Base-by-base conservation (phyloP, 75 land plant species). In the Ceratopteris richardii region DNA sequence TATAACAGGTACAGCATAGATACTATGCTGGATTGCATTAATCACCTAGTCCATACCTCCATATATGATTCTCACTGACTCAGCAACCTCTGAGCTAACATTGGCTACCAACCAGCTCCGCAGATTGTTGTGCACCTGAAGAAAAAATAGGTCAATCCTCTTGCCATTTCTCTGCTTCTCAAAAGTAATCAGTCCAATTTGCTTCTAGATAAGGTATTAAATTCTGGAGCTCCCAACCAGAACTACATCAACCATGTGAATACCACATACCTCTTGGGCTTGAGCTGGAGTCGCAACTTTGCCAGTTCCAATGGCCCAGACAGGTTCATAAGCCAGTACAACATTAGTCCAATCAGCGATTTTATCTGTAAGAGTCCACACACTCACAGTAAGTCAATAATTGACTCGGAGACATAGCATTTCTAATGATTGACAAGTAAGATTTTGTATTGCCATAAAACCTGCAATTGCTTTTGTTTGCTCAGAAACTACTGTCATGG, bases 231-330 rank as follows among this genome's bases (percentile, higher is more conserved):
- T n/a, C n/a, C n/a, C n/a, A n/a, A n/a, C n/a, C n/a, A n/a, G n/a
- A n/a, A n/a, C n/a, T n/a, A n/a, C n/a, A n/a, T n/a, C n/a, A n/a
- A n/a, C n/a, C n/a, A n/a, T n/a, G n/a, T n/a, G n/a, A n/a, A n/a
- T n/a, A n/a, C n/a, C n/a, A n/a, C n/a, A 33, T 12, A 72, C 74
- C 63, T 72, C 74, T 58, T 72, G 74, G 18, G 74, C 74, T 52
- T 72, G 74, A 20, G 31, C 51, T 20, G 74, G 74, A 20, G 57
- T 31, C 9, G 70, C 74, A 41, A 72, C 74, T 53, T 72, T 72
- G 24, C 74, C 74, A 20, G 74, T 72, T 2, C 74, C 74, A 66
- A 72, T 72, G 13, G 74, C 70, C 74, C 74, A 72, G 10, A 72
- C 70, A 2, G 74, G 74, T 39, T 72, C 74, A 31, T 72, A 72